Conservation (phyloP, 495 filamentous ascomycete species). For the Lasiosphaeria miniovina region DNA sequence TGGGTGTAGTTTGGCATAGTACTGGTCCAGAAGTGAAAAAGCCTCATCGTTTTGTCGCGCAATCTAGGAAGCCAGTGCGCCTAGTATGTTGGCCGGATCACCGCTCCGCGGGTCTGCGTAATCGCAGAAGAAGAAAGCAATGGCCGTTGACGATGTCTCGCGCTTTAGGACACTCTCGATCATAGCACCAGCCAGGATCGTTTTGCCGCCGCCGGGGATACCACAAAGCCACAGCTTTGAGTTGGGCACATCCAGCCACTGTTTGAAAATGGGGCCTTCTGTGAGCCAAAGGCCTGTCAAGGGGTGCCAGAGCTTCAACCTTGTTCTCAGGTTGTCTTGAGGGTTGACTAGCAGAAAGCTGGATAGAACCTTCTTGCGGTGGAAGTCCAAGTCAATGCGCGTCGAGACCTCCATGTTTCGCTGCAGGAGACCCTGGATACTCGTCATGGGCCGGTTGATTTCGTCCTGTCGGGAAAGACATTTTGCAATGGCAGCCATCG, state of each 20-base stretch:
- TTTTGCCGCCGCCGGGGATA: conserved; percentile 44
- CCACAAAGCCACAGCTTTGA: conserved; percentile 39
- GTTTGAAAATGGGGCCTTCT: conserved; percentile 23
- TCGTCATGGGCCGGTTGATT: not conserved
- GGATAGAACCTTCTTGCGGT: not conserved
- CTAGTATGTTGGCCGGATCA: conserved; percentile 24
- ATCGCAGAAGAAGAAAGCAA: not conserved
- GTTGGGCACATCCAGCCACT: conserved; percentile 24
- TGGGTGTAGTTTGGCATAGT: conserved; percentile 21
- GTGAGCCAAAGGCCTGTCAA: conserved; percentile 38
- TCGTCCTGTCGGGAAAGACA: conserved; percentile 13
- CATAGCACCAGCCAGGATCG: conserved; percentile 32
- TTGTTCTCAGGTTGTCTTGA: conserved; percentile 20
- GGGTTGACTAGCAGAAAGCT: not conserved
- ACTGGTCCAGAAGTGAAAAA: conserved; percentile 25
- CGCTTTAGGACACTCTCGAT: not conserved
- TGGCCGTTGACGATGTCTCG: not conserved
- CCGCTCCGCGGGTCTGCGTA: not conserved
- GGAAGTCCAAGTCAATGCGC: not conserved
- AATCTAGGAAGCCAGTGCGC: conserved; percentile 33
- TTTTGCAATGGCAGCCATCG: conserved; percentile 21
- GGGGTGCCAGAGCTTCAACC: conserved; percentile 30
- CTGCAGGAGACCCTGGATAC: not conserved
- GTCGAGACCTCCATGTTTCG: not conserved
- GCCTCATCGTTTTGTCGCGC: conserved; percentile 32